Evolutionary conservation across 352 stramenopile genomes (phyloP).

Genomic region (Blastocystis sp.): DNA sequence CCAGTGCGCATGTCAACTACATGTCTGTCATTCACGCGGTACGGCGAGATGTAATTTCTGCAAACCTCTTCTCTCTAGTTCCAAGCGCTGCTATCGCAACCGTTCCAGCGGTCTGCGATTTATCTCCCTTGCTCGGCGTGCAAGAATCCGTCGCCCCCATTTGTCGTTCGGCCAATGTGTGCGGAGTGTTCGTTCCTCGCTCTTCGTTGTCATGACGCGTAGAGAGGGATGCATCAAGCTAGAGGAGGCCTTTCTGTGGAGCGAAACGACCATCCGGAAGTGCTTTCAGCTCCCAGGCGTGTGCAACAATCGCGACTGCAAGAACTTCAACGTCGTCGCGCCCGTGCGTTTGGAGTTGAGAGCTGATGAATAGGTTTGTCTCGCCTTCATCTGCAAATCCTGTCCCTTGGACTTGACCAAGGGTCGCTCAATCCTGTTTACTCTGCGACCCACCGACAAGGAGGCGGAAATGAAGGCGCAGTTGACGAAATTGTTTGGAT

Average conservation of each 20-base stretch:
- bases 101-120: background rate
- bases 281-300: background rate
- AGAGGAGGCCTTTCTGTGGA: background rate
- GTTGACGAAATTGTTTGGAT: conserved; percentile 26
- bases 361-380: background rate
- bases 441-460: background rate
- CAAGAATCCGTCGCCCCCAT: background rate
- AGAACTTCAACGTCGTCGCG: background rate
- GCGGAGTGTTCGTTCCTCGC: background rate
- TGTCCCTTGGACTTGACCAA: background rate
- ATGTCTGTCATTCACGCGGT: conserved; percentile 49
- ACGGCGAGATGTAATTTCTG: background rate
- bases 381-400: conserved; percentile 38
- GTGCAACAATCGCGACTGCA: background rate
- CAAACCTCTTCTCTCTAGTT: background rate
- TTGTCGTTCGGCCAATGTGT: conserved; percentile 23
- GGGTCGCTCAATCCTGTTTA: background rate
- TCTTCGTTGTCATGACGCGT: background rate
- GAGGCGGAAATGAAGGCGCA: conserved; percentile 3
- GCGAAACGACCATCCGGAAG: background rate
- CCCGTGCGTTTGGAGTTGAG: background rate
- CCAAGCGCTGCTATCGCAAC: background rate
- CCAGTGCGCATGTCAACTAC: conserved; percentile 47
- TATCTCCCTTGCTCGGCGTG: conserved; percentile 14
- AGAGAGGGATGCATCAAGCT: conserved; percentile 10